A percentile compares a stretch with the other conserved stretches of the same genome.
Conservation (phyloP, 2,329 filamentous ascomycete species). For the Botrytis squamosa region DNA sequence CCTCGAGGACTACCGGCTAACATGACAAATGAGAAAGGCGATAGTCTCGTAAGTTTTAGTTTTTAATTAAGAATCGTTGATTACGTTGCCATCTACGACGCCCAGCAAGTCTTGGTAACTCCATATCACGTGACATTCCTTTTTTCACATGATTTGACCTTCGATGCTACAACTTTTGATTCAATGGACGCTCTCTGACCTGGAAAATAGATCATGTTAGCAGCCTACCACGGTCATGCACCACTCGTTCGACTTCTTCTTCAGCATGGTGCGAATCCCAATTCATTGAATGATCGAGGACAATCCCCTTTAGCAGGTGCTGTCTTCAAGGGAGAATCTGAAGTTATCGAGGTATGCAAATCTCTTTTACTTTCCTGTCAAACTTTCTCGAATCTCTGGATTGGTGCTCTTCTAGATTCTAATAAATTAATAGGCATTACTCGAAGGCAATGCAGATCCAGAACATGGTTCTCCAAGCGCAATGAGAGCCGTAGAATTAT, state of each 20-base stretch:
- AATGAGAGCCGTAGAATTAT: constrained; percentile 50
- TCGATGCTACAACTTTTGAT: neutral
- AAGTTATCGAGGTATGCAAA: constrained; percentile 55
- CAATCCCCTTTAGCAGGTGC: constrained; percentile 71
- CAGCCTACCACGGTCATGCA: constrained; percentile 66
- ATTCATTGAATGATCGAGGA: constrained; percentile 64
- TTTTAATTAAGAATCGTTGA: neutral
- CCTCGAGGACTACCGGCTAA: constrained; percentile 65
- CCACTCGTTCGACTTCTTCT: constrained; percentile 60
- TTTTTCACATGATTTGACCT: neutral
- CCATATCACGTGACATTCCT: neutral
- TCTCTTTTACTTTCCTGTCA: neutral
- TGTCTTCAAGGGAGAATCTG: constrained; percentile 69
- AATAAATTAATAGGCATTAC: constrained; percentile 46
- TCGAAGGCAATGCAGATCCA: constrained; percentile 55
- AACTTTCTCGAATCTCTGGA: neutral
- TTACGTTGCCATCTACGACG: neutral
- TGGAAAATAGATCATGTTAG: constrained; percentile 63
- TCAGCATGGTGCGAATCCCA: constrained; percentile 62
- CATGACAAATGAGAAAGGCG: constrained; percentile 70
- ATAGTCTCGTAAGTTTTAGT: constrained; percentile 57
- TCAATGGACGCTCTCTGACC: constrained; percentile 1
- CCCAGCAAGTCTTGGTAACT: neutral
- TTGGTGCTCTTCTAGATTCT: constrained; percentile 41
- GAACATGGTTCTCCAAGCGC: constrained; percentile 52